phyloP scores from a whole-genome alignment of 345 rosid genomes.

The Salix arbutifolia region DNA sequence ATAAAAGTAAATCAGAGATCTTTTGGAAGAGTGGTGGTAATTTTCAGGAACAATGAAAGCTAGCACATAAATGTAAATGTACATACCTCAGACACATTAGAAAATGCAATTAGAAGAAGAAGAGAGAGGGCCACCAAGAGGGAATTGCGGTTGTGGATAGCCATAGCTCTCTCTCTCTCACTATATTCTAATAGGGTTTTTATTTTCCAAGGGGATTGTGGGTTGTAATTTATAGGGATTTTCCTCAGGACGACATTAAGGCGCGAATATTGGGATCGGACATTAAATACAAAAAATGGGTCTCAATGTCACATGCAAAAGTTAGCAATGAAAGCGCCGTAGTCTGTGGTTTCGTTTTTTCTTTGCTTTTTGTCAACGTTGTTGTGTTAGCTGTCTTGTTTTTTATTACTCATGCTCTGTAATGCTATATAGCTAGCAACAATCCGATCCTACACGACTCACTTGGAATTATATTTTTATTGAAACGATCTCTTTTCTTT shows the following conservation, averaged over 20 bases:
- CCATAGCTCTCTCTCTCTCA: conserved; percentile 11
- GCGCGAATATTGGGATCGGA: conserved; percentile 20
- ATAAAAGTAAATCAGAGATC: neutral
- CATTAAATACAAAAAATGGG: neutral
- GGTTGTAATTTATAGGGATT: neutral
- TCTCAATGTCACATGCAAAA: neutral
- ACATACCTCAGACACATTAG: conserved; percentile 32
- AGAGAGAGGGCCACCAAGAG: conserved; percentile 19
- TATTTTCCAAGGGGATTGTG: neutral
- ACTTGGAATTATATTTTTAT: too few relatives aligned
- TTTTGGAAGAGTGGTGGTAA: too few relatives aligned
- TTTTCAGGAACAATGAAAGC: neutral
- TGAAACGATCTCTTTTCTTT: too few relatives aligned
- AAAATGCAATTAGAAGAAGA: conserved; percentile 26
- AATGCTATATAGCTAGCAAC: too few relatives aligned
- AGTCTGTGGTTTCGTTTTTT: neutral
- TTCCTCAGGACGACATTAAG: neutral
- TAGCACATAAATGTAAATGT: neutral
- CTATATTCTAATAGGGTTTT: neutral
- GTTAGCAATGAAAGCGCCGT: conserved; percentile 22
- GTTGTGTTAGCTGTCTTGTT: too few relatives aligned
- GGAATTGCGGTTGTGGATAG: conserved; percentile 2
- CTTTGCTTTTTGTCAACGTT: neutral
- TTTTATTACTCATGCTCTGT: too few relatives aligned
- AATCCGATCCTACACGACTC: too few relatives aligned